These are phyloP conservation scores for Colletotrichum cuscutae DNA, from an alignment of 2,329 filamentous ascomycete genomes.

Conservation along the genomic window DNA sequence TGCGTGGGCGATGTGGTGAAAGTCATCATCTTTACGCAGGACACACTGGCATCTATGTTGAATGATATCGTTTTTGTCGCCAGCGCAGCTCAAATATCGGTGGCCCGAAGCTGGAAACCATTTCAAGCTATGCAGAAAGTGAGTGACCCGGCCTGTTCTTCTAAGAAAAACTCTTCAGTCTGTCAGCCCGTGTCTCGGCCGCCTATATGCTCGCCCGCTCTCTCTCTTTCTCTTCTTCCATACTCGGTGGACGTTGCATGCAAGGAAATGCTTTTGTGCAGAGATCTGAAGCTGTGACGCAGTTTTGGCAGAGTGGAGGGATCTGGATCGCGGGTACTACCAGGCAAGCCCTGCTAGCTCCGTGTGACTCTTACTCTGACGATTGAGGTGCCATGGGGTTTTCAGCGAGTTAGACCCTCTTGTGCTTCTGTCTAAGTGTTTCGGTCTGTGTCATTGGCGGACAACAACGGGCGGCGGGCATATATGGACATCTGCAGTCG, in stretches of 20 bases:
- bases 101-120: neutral
- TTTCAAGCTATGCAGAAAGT: neutral
- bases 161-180: no score
- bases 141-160: neutral
- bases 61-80: neutral
- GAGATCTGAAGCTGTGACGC: constrained; percentile 18
- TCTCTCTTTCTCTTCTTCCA: neutral
- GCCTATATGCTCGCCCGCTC: neutral
- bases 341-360: constrained; percentile 18
- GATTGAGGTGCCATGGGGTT: constrained; percentile 13
- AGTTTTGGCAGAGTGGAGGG: constrained; percentile 14
- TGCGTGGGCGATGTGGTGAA: neutral
- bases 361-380: constrained; percentile 29
- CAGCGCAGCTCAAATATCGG: neutral
- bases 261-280: constrained; percentile 7
- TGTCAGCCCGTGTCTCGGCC: neutral
- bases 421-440: neutral
- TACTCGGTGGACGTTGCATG: neutral
- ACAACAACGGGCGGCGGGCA: constrained; percentile 27
- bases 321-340: constrained; percentile 30
- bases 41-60: neutral
- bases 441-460: constrained; percentile 27
- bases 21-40: neutral
- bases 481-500: constrained; percentile 31
- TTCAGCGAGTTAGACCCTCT: constrained; percentile 7